A percentile compares a stretch with the other conserved stretches of the same genome.
Evolutionary conservation across 352 stramenopile genomes (phyloP).

Genomic region (Blastocystis sp.): DNA sequence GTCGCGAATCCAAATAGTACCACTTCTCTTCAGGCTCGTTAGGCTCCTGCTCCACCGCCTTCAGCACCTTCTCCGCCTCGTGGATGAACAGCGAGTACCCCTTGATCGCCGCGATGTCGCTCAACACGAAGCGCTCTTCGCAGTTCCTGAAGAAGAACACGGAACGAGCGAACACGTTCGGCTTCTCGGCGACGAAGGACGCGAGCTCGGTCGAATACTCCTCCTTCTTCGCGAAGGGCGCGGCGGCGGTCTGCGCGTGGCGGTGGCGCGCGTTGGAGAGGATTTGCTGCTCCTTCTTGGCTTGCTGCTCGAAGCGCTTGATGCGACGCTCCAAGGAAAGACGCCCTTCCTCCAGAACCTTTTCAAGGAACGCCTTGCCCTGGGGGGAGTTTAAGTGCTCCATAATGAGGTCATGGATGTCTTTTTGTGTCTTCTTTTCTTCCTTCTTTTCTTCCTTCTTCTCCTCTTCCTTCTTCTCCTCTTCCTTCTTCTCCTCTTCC

Average conservation of each 20-base stretch:
- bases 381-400: neutral
- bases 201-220: neutral
- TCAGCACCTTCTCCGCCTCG: neutral
- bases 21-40: constrained; percentile 11
- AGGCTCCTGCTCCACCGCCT: neutral
- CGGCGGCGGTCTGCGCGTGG: neutral
- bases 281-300: neutral
- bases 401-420: neutral
- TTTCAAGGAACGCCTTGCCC: neutral
- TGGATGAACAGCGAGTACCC: neutral
- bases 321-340: neutral
- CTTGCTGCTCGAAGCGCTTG: neutral
- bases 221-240: neutral
- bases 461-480: neutral
- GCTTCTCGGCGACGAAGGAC: neutral
- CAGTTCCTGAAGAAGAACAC: neutral
- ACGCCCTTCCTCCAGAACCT: neutral
- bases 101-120: neutral
- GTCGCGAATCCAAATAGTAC: constrained; percentile 17
- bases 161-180: neutral
- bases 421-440: neutral
- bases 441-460: neutral
- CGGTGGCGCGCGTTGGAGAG: neutral
- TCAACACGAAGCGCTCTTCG: neutral
- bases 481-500: neutral